These are phyloP conservation scores for Datura wrightii DNA, from an alignment of 257 asterid species.

Conservation along the genomic window DNA sequence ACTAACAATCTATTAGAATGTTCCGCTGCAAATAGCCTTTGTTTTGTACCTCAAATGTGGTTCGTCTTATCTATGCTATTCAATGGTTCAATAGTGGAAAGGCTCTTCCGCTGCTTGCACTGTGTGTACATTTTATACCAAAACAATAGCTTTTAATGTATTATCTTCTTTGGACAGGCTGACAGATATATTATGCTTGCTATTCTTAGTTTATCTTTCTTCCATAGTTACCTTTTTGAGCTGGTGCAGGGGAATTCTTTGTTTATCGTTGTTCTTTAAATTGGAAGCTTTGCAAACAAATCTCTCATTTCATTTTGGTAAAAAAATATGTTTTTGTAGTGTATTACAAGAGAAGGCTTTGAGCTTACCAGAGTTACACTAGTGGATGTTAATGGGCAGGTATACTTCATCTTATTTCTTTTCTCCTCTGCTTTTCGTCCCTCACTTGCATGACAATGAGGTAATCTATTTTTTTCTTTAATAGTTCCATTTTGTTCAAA, in stretches of 20 bases:
- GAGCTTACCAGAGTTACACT: conserved; percentile 90
- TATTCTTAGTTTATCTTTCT: neutral
- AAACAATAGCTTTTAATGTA: conserved; percentile 2
- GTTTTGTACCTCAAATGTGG: conserved; percentile 9
- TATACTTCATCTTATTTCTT: conserved; percentile 32
- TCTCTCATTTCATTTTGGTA: conserved; percentile 24
- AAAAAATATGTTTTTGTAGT: conserved; percentile 52
- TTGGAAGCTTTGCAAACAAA: conserved; percentile 10
- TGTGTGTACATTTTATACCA: neutral
- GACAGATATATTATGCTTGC: neutral
- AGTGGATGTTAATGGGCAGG: conserved; percentile 86
- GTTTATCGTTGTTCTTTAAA: conserved; percentile 23
- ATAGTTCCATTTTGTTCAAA: neutral
- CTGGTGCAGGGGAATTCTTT: conserved; percentile 6
- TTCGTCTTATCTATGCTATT: neutral
- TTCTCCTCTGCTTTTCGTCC: conserved; percentile 23
- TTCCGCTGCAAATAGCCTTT: neutral
- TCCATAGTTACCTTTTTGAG: neutral
- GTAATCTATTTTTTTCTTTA: neutral
- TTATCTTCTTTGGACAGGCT: conserved; percentile 1
- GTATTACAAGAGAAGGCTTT: conserved; percentile 84
- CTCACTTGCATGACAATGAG: neutral
- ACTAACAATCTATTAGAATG: neutral
- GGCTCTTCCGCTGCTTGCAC: conserved; percentile 8
- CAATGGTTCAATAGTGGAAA: neutral